phyloP scores from a whole-genome alignment of 73 alveolate genomes.

The Paramecium caudatum region DNA sequence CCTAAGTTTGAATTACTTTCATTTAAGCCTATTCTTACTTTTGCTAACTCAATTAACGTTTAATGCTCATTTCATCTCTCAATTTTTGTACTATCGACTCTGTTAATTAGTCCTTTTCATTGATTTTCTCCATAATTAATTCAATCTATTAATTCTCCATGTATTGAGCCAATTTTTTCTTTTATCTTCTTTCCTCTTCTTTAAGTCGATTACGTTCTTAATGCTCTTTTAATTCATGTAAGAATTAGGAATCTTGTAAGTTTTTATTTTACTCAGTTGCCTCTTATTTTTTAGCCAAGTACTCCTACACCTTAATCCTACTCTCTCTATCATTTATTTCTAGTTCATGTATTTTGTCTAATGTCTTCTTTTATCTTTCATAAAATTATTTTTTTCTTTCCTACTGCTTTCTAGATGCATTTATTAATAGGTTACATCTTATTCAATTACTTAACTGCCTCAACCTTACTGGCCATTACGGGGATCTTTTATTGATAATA shows the following conservation, averaged over 20 bases:
- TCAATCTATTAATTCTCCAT: conserved; percentile 14
- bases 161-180: background rate
- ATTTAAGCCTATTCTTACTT: background rate
- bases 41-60: background rate
- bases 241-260: background rate
- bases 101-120: conserved; percentile 6
- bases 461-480: background rate
- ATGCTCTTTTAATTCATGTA: background rate
- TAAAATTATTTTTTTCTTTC: conserved; percentile 34
- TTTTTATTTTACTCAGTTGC: background rate
- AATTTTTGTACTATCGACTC: background rate
- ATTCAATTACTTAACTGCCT: conserved; percentile 36
- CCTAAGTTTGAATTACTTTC: background rate
- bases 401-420: background rate
- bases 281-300: conserved; percentile 7
- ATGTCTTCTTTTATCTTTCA: conserved; percentile 8
- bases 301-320: conserved; percentile 1
- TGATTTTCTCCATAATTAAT: conserved; percentile 8
- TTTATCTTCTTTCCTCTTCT: conserved; percentile 30
- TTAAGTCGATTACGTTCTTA: background rate
- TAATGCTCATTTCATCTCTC: conserved; percentile 28
- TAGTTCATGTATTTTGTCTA: conserved; percentile 10
- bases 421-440: background rate
- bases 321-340: background rate
- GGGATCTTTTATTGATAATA: conserved; percentile 52